phyloP scores from a whole-genome alignment of 2,329 filamentous ascomycete species.

The Claviceps capensis region DNA sequence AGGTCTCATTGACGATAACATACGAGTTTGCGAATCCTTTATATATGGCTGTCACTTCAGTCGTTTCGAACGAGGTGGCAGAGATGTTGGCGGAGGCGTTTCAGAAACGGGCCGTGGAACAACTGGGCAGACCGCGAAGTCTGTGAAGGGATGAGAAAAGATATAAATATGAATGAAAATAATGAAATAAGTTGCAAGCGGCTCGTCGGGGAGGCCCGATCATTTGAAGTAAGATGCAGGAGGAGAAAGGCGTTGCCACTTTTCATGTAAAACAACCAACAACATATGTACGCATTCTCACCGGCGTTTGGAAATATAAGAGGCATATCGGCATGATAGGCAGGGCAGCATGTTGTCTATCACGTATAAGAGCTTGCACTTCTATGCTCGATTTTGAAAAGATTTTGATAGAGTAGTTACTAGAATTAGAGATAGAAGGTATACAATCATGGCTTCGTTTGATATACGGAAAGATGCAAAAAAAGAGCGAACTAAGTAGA shows the following conservation, averaged over 20 bases:
- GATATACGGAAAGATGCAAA: not conserved
- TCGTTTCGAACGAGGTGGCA: slow-evolving; percentile 73
- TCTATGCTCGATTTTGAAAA: not conserved
- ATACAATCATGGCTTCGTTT: not conserved
- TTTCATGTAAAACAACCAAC: no score
- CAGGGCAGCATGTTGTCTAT: not conserved
- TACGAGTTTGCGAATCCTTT: slow-evolving; percentile 84
- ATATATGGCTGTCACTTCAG: slow-evolving; percentile 68
- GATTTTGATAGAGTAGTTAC: not conserved
- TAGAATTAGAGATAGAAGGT: not conserved
- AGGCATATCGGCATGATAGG: not conserved
- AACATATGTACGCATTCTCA: not conserved
- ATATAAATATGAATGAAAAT: not conserved
- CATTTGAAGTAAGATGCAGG: no score
- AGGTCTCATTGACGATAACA: slow-evolving; percentile 62
- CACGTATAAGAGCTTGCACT: not conserved
- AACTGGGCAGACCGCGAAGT: slow-evolving; percentile 8
- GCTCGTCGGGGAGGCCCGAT: no score
- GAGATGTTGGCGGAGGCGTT: slow-evolving; percentile 88
- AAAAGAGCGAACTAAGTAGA: not conserved
- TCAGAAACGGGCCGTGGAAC: slow-evolving; percentile 58
- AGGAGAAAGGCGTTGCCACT: no score
- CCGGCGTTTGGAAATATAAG: not conserved
- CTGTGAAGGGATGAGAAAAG: not conserved
- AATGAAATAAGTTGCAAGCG: not conserved